Conservation (phyloP, 768 basidiomycete genomes). For the Pisolithus tinctorius region DNA sequence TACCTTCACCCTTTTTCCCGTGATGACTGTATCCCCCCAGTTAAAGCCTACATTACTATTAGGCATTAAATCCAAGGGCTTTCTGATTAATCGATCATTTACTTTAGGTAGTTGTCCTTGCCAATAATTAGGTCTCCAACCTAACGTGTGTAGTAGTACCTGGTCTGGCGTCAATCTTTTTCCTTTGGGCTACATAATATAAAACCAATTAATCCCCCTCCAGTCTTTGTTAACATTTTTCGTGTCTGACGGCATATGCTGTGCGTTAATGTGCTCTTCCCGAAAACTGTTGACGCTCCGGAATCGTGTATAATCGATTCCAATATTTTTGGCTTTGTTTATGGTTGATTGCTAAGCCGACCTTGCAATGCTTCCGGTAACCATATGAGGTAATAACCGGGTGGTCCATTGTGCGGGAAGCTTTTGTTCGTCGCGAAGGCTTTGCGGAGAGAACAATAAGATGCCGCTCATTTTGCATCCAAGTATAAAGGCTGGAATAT, state of each 20-base stretch:
- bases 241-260: too few relatives aligned
- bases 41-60: too few relatives aligned
- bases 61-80: too few relatives aligned
- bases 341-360: not conserved
- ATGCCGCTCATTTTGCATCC: slow-evolving; percentile 4
- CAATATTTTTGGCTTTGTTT: too few relatives aligned
- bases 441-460: slow-evolving; percentile 26
- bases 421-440: slow-evolving; percentile 2
- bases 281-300: too few relatives aligned
- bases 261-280: not conserved
- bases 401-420: slow-evolving; percentile 3
- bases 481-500: slow-evolving; percentile 18
- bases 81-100: slow-evolving; percentile 37
- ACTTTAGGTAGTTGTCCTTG: slow-evolving; percentile 10
- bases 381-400: slow-evolving; percentile 1
- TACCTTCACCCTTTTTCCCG: too few relatives aligned
- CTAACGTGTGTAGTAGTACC: not conserved
- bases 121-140: not conserved
- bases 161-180: too few relatives aligned
- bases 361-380: slow-evolving; percentile 4
- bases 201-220: not conserved
- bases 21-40: too few relatives aligned
- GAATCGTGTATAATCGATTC: too few relatives aligned
- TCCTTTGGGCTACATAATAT: not conserved
- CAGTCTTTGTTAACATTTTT: too few relatives aligned